phyloP scores from a whole-genome alignment of 352 stramenopile genomes.

The Pythium oligandrum region DNA sequence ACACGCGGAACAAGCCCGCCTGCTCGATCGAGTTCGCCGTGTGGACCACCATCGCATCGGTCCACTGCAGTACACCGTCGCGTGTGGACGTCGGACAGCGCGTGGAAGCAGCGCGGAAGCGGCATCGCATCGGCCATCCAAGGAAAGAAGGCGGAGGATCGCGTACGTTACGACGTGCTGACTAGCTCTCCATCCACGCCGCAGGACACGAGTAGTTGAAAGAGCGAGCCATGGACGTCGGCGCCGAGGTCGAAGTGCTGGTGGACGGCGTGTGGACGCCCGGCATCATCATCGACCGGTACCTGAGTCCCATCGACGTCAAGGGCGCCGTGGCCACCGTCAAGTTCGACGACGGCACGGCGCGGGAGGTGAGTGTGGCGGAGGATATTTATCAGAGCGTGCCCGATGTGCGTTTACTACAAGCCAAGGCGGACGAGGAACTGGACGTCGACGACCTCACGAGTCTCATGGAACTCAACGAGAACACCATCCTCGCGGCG shows the following conservation, averaged over 20 bases:
- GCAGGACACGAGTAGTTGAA: no score
- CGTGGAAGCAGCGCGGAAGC: no score
- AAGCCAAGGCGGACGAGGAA: constrained; percentile 9
- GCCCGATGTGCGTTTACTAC: constrained; percentile 26
- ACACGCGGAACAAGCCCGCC: no score
- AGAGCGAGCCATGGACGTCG: constrained; percentile 43
- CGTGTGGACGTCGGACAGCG: no score
- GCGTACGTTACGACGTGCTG: no score
- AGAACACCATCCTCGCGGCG: constrained; percentile 56
- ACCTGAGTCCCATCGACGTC: constrained; percentile 47
- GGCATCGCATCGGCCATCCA: no score
- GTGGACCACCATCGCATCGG: no score
- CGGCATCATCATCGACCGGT: constrained; percentile 57
- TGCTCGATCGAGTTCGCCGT: no score
- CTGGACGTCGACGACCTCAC: constrained; percentile 82
- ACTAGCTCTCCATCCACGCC: no score
- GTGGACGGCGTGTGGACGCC: constrained; percentile 41
- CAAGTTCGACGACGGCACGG: constrained; percentile 59
- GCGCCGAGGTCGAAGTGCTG: constrained; percentile 58
- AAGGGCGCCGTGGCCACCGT: constrained; percentile 48
- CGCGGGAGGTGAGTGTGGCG: constrained; percentile 38
- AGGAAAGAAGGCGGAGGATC: no score
- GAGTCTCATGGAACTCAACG: constrained; percentile 71
- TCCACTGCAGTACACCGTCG: no score
- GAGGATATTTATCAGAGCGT: constrained; percentile 26